Evolutionary conservation across 768 basidiomycete genomes (phyloP).

Genomic region (Lactarius vividus): DNA sequence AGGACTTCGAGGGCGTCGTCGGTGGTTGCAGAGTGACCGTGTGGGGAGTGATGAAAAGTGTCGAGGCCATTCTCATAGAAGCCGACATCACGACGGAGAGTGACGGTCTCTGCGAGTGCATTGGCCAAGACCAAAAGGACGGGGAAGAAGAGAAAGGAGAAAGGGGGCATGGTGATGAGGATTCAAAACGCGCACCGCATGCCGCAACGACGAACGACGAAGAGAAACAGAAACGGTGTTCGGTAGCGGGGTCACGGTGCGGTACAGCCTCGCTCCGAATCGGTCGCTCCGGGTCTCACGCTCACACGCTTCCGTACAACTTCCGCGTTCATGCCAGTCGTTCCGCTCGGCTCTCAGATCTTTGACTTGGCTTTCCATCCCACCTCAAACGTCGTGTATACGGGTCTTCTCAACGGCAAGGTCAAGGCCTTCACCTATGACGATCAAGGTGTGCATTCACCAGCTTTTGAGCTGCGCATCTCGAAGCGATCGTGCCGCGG

Average conservation of each 20-base stretch:
- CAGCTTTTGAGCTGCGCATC: conserved; percentile 61
- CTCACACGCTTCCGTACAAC: too few relatives aligned
- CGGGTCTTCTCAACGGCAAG: conserved; percentile 76
- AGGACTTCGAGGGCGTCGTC: conserved; percentile 58
- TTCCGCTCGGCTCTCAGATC: conserved; percentile 71
- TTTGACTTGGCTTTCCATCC: conserved; percentile 93
- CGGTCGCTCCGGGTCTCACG: background rate
- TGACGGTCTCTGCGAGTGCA: conserved; percentile 32
- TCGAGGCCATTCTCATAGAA: background rate
- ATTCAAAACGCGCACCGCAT: background rate
- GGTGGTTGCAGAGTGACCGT: conserved; percentile 18
- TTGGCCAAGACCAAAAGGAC: conserved; percentile 28
- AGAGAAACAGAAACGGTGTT: background rate
- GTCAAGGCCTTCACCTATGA: conserved; percentile 81
- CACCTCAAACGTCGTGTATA: conserved; percentile 62
- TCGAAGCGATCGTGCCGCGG: conserved; percentile 84
- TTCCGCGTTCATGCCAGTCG: conserved; percentile 48
- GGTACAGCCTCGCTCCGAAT: background rate
- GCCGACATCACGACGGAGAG: conserved; percentile 27
- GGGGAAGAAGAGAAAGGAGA: conserved; percentile 24
- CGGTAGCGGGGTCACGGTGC: background rate
- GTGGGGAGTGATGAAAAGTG: conserved; percentile 24
- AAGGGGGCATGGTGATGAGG: conserved; percentile 21
- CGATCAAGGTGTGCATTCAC: conserved; percentile 58
- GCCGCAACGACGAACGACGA: background rate